phyloP scores from a whole-genome alignment of 2,329 filamentous ascomycete species.

The Trichoderma polysporum region DNA sequence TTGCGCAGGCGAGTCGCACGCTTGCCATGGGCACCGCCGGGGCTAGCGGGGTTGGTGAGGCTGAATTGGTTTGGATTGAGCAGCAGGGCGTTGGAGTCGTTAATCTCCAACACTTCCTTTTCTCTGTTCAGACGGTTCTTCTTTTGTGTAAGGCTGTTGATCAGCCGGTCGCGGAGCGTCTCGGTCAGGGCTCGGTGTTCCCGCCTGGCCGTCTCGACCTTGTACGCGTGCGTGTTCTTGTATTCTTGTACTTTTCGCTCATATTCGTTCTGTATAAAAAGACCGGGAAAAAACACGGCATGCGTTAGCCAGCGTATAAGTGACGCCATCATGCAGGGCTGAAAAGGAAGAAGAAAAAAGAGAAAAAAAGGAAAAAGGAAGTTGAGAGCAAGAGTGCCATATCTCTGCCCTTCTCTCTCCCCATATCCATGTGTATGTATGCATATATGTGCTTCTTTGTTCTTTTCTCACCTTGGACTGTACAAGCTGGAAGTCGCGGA shows the following conservation, averaged over 20 bases:
- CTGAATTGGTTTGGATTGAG: slow-evolving; percentile 69
- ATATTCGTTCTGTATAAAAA: slow-evolving; percentile 54
- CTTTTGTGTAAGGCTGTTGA: slow-evolving; percentile 64
- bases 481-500: slow-evolving; percentile 79
- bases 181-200: slow-evolving; percentile 60
- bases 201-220: slow-evolving; percentile 60
- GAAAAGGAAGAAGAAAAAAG: no score
- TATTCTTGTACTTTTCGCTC: slow-evolving; percentile 61
- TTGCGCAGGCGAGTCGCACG: slow-evolving; percentile 61
- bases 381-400: not conserved
- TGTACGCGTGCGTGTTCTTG: slow-evolving; percentile 59
- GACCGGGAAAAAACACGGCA: not conserved
- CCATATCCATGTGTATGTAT: not conserved
- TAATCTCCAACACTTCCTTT: slow-evolving; percentile 67
- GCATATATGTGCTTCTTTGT: not conserved
- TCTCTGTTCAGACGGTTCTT: slow-evolving; percentile 64
- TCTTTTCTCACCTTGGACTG: slow-evolving; percentile 68
- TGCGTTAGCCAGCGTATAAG: slow-evolving; percentile 3
- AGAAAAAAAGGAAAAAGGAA: not conserved
- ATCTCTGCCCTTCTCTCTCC: not conserved
- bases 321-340: not conserved
- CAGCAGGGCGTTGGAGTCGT: slow-evolving; percentile 63
- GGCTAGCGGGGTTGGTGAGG: slow-evolving; percentile 63
- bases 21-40: slow-evolving; percentile 62
- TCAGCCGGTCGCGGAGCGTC: slow-evolving; percentile 65